Percentiles rank a stretch among this genome's conserved stretches.
Evolutionary conservation across 805 yeast species (phyloP).

Genomic region (Yarrowia phangngaensis): DNA sequence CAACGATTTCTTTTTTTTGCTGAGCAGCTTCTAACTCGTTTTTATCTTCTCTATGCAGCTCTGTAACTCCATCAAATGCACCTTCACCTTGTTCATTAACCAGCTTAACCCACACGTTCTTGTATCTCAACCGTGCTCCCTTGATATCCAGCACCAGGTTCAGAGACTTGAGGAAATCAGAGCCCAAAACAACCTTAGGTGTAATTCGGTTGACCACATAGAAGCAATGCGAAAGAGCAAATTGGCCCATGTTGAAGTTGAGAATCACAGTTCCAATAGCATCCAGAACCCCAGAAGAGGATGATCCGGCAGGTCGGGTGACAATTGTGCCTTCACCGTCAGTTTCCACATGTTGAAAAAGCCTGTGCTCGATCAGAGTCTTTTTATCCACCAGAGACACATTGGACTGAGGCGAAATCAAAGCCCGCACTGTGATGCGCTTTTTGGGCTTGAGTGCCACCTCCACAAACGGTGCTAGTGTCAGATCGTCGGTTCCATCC

Average conservation of each 20-base stretch:
- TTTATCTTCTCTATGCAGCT: slow-evolving; percentile 1
- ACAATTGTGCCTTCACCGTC: slow-evolving; percentile 14
- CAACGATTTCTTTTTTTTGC: background rate
- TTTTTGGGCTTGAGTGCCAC: slow-evolving; percentile 20
- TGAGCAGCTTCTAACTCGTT: background rate
- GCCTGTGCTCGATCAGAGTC: slow-evolving; percentile 18
- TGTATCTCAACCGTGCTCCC: slow-evolving; percentile 14
- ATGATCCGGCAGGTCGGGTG: slow-evolving; percentile 4
- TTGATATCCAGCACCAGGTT: slow-evolving; percentile 10
- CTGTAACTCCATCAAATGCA: slow-evolving; percentile 1
- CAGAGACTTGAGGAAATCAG: slow-evolving; percentile 3
- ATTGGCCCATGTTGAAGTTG: slow-evolving; percentile 23
- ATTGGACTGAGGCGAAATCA: slow-evolving; percentile 9
- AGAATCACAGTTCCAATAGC: slow-evolving; percentile 21
- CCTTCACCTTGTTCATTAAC: slow-evolving; percentile 16
- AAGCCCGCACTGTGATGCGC: slow-evolving; percentile 6
- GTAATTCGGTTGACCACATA: slow-evolving; percentile 11
- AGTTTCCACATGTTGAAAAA: slow-evolving; percentile 12
- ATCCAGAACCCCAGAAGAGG: background rate
- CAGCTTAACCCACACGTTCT: slow-evolving; percentile 12
- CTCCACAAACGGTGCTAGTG: slow-evolving; percentile 8
- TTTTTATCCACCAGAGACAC: slow-evolving; percentile 13
- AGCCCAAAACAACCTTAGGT: slow-evolving; percentile 7
- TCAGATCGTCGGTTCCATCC: slow-evolving; percentile 7
- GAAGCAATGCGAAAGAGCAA: slow-evolving; percentile 16